phyloP scores from a whole-genome alignment of 2,329 filamentous ascomycete species.

The Endocalyx cinctus region DNA sequence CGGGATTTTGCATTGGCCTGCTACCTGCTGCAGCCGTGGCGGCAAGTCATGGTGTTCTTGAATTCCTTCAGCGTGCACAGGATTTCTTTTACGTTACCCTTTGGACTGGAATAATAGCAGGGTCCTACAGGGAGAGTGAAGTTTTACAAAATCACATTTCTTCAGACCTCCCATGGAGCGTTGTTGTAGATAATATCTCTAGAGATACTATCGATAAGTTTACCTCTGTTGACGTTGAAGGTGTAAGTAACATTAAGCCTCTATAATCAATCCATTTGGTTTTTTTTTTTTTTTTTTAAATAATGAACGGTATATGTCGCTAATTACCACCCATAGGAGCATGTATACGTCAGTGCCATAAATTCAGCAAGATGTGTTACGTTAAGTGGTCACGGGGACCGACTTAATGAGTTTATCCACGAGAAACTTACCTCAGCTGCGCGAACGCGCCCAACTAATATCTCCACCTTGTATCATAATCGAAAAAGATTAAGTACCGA shows the following conservation, averaged over 20 bases:
- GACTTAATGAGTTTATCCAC: slow-evolving; percentile 4
- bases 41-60: slow-evolving; percentile 3
- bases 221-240: not conserved
- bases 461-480: slow-evolving; percentile 9
- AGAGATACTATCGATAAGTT: slow-evolving; percentile 1
- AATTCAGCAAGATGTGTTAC: slow-evolving; percentile 7
- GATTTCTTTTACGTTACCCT: slow-evolving; percentile 7
- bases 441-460: slow-evolving; percentile 7
- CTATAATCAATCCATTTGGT: not conserved
- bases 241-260: slow-evolving; percentile 1
- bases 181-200: slow-evolving; percentile 6
- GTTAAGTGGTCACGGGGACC: slow-evolving; percentile 7
- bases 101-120: slow-evolving; percentile 4
- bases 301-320: not conserved
- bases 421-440: slow-evolving; percentile 8
- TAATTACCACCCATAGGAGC: not conserved
- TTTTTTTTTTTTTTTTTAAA: too few species aligned
- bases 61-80: slow-evolving; percentile 5
- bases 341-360: slow-evolving; percentile 5
- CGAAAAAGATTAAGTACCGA: slow-evolving; percentile 4
- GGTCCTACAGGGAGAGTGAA: slow-evolving; percentile 4
- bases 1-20: slow-evolving; percentile 7
- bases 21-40: slow-evolving; percentile 6
- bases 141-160: slow-evolving; percentile 1
- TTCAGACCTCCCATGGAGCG: slow-evolving; percentile 4